phyloP scores from a whole-genome alignment of 805 yeast genomes.

The Starmera dryadoides region DNA sequence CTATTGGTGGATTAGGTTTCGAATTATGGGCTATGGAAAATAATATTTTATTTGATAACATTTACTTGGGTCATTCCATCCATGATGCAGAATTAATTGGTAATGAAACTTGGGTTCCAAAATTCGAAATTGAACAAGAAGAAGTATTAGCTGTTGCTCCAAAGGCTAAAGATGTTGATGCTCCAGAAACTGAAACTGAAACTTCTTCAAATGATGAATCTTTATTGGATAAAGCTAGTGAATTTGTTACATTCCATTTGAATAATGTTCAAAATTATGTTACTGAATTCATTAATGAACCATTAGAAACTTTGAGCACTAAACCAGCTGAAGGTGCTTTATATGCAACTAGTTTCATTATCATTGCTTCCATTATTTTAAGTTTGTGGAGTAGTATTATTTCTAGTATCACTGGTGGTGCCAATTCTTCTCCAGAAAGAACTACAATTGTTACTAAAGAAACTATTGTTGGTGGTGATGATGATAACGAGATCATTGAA shows the following conservation, averaged over 20 bases:
- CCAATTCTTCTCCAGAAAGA: constrained; percentile 5
- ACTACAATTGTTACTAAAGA: constrained; percentile 2
- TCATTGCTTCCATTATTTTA: constrained; percentile 33
- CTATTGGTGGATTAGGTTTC: constrained; percentile 77
- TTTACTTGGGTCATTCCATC: constrained; percentile 80
- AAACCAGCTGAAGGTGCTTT: constrained; percentile 46
- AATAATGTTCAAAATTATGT: constrained; percentile 25
- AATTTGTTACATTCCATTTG: constrained; percentile 8
- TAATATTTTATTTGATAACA: constrained; percentile 70
- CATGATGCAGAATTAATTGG: constrained; percentile 81
- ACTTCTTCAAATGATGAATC: neutral
- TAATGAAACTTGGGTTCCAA: constrained; percentile 60
- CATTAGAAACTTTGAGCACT: constrained; percentile 33
- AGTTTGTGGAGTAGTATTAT: constrained; percentile 32
- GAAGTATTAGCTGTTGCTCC: constrained; percentile 34
- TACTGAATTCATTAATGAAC: constrained; percentile 34
- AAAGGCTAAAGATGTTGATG: constrained; percentile 32
- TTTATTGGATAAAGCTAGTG: constrained; percentile 9
- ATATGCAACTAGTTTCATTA: constrained; percentile 35
- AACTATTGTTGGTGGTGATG: constrained; percentile 1
- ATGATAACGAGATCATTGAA: constrained; percentile 6
- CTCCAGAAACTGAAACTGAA: constrained; percentile 21
- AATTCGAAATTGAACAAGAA: constrained; percentile 42
- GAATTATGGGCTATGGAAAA: constrained; percentile 86
- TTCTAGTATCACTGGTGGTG: constrained; percentile 15